A percentile compares a stretch with the other conserved stretches of the same genome.
phyloP scores from a whole-genome alignment of 257 asterid genomes.

The Mitragyna speciosa region DNA sequence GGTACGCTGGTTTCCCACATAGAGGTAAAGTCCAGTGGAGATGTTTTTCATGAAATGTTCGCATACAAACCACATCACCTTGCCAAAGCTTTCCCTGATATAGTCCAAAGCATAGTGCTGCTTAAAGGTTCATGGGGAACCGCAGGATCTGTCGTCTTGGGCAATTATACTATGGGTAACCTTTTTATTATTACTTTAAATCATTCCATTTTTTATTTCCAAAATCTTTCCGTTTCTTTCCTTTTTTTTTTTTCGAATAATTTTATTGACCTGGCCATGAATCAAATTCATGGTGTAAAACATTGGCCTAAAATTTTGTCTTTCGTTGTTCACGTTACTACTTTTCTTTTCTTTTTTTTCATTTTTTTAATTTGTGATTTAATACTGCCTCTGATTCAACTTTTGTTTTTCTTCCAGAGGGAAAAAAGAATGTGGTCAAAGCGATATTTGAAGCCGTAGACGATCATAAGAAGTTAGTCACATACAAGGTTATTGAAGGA shows the following conservation, averaged over 20 bases:
- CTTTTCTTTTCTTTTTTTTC: too few species aligned
- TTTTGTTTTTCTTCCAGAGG: conserved; percentile 11
- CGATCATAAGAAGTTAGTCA: background rate
- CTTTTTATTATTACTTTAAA: too few species aligned
- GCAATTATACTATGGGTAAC: conserved; percentile 2
- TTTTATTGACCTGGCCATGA: too few species aligned
- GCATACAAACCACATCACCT: conserved; percentile 1
- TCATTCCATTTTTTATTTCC: too few species aligned
- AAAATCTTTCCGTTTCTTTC: fast-evolving
- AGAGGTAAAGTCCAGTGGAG: conserved; percentile 10
- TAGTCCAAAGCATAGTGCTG: background rate
- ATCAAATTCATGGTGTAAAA: too few species aligned
- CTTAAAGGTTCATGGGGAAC: conserved; percentile 3
- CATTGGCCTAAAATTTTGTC: too few species aligned
- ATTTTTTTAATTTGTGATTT: too few species aligned
- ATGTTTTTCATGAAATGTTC: conserved; percentile 23
- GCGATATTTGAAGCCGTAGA: conserved; percentile 20
- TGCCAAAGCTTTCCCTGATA: background rate
- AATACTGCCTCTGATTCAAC: too few species aligned
- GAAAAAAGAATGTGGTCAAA: conserved; percentile 19
- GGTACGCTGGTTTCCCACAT: background rate
- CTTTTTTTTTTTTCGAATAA: too few species aligned
- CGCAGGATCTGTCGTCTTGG: conserved; percentile 1
- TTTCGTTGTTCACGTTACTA: too few species aligned
- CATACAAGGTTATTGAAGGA: background rate